Evolutionary conservation across 2,329 filamentous ascomycete species (phyloP), one percentile per base, ranked within the genome.

Genomic region (Stenocarpella maydis): DNA sequence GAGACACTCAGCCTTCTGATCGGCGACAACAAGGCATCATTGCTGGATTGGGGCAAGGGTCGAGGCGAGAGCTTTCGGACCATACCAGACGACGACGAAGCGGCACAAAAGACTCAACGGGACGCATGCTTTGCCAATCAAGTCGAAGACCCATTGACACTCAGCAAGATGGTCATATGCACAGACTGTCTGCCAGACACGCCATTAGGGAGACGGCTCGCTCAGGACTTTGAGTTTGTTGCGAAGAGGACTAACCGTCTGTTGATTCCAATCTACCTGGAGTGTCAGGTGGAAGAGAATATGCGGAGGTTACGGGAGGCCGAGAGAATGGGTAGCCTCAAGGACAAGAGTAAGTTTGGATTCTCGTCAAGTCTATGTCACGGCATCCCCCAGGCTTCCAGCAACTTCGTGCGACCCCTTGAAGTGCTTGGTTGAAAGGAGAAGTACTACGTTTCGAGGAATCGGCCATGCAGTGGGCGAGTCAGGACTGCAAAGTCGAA

Each of bases 1-100:
- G 76, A 79, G 71, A 76, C 74, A 31, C 73, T 79, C 34, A 70
- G 73, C n/a, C 72, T 76, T 15, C 71, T 80, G 3, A 71, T 79
- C 4, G 77, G 77, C 34, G 52, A 67, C 52, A 75, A 78, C 65
- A 76, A 78, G 52, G 75, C 76, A 24, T 71, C 77, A n/a, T 73
- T 79, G 55, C 69, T 74, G 37, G 71, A 75, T 49, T 71, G 69
- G 69, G 41, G 49, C 31, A 67, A 58, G 28, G 49, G 53, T 26
- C 61, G 63, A 41, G 28, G 61, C 41, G 69, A 69, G 41, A 69
- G 34, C 31, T 69, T 71, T 19, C 39, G 49, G 39, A 43, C 69
- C 17, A 39, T 69, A 17, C 24, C 67, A 19, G 67, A 71, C 1
- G 60, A 64, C 47, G 49, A 67, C 39, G 58, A 65, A 26, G 50